These are phyloP conservation scores for Carex cristatella DNA, from an alignment of 176 grass and related monocot genomes.

Conservation along the genomic window DNA sequence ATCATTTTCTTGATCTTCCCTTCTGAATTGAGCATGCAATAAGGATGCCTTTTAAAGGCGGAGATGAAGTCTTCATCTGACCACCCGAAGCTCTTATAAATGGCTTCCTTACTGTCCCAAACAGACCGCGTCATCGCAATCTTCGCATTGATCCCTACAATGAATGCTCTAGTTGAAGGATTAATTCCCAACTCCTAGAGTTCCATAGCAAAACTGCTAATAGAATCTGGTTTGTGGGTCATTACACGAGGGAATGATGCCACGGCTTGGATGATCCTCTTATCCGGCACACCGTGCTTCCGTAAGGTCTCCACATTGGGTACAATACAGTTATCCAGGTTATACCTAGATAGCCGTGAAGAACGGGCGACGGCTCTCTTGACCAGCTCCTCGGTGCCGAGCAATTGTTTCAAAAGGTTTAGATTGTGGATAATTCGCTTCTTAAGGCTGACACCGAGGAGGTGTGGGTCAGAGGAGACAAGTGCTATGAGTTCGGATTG, in stretches of 20 bases:
- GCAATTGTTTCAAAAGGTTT: constrained; percentile 26
- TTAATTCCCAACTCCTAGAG: constrained; percentile 35
- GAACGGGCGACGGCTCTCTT: not conserved
- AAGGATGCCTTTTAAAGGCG: constrained; percentile 44
- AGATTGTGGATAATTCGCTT: constrained; percentile 33
- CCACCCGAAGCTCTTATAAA: constrained; percentile 53
- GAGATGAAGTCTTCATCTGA: constrained; percentile 29
- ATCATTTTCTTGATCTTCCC: constrained; percentile 40
- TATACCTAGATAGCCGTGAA: constrained; percentile 19
- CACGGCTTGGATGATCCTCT: constrained; percentile 25
- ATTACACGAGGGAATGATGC: constrained; percentile 20
- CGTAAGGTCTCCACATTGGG: constrained; percentile 41
- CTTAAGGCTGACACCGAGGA: constrained; percentile 24
- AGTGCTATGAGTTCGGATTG: constrained; percentile 1
- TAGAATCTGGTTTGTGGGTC: not conserved
- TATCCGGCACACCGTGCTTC: constrained; percentile 18
- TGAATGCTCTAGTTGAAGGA: constrained; percentile 28
- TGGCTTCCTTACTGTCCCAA: constrained; percentile 33
- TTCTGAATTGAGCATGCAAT: constrained; percentile 40
- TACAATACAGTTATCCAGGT: constrained; percentile 18
- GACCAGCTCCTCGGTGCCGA: constrained; percentile 28
- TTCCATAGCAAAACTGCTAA: constrained; percentile 2
- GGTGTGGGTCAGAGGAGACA: not conserved
- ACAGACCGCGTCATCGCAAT: not conserved
- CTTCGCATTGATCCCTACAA: constrained; percentile 29